phyloP scores from a whole-genome alignment of 2,329 filamentous ascomycete species.

The Monosporascus sp. region DNA sequence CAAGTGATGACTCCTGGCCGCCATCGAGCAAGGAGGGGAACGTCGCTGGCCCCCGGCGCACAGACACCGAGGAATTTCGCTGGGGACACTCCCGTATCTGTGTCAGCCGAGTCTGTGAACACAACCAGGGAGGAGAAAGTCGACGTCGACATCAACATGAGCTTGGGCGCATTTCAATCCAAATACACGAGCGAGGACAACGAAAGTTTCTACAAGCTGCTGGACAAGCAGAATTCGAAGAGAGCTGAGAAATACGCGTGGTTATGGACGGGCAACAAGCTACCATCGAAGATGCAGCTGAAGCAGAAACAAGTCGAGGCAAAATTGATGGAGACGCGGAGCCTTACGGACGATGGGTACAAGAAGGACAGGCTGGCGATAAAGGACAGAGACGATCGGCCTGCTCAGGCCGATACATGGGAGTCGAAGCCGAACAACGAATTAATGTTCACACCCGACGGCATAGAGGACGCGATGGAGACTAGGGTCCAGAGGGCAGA shows the following conservation, averaged over 20 bases:
- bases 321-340: conserved; percentile 41
- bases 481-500: conserved; percentile 67
- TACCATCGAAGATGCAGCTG: conserved; percentile 73
- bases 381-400: conserved; percentile 62
- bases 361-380: conserved; percentile 57
- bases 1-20: conserved; percentile 79
- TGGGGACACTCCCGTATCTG: conserved; percentile 69
- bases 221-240: conserved; percentile 87
- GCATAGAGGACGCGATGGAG: conserved; percentile 51
- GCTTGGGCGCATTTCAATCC: conserved; percentile 77
- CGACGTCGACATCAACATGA: conserved; percentile 69
- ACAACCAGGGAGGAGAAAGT: conserved; percentile 34
- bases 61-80: conserved; percentile 62
- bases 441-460: conserved; percentile 79
- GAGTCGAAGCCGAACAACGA: conserved; percentile 69
- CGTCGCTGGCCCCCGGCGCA: conserved; percentile 27
- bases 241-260: conserved; percentile 80
- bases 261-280: conserved; percentile 84
- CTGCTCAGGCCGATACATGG: conserved; percentile 74
- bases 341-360: conserved; percentile 52
- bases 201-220: conserved; percentile 87
- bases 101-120: conserved; percentile 35
- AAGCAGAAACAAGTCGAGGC: conserved; percentile 59
- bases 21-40: conserved; percentile 26
- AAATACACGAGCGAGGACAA: conserved; percentile 98